A percentile compares a stretch with the other conserved stretches of the same genome.
Evolutionary conservation across 1,139 yeast species (phyloP).

Genomic region (Saccharomycopsis phalli): DNA sequence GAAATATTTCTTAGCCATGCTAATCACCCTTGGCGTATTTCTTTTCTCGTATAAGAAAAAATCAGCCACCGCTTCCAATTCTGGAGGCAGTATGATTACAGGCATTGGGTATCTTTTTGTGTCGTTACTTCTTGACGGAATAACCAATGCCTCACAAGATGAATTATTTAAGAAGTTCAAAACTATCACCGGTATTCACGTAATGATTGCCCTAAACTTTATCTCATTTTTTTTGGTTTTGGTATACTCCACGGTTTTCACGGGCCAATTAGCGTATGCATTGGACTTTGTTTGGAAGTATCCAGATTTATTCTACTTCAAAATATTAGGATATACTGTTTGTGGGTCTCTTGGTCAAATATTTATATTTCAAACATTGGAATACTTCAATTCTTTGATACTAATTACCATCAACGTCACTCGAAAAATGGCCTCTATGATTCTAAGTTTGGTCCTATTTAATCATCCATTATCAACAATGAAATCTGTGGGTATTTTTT

Average conservation of each 20-base stretch:
- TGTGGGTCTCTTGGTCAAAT: slow-evolving; percentile 92
- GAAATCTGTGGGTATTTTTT: slow-evolving; percentile 72
- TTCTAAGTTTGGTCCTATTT: slow-evolving; percentile 75
- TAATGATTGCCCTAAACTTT: slow-evolving; percentile 76
- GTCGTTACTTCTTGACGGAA: slow-evolving; percentile 78
- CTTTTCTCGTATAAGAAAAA: slow-evolving; percentile 50
- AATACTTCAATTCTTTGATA: slow-evolving; percentile 73
- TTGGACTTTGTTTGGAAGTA: slow-evolving; percentile 37
- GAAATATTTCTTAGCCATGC: slow-evolving; percentile 67
- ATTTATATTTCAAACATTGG: slow-evolving; percentile 78
- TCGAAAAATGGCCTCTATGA: slow-evolving; percentile 92
- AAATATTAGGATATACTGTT: slow-evolving; percentile 57
- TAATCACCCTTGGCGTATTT: slow-evolving; percentile 76
- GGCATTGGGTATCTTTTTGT: slow-evolving; percentile 54
- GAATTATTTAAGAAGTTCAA: slow-evolving; percentile 49
- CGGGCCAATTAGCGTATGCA: slow-evolving; percentile 45
- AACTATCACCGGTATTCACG: slow-evolving; percentile 62
- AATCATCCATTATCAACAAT: slow-evolving; percentile 55
- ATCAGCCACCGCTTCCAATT: slow-evolving; percentile 21
- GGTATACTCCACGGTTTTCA: slow-evolving; percentile 31
- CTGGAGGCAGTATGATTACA: slow-evolving; percentile 32
- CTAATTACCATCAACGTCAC: slow-evolving; percentile 92
- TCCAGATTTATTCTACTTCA: slow-evolving; percentile 41
- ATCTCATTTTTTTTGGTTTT: slow-evolving; percentile 35
- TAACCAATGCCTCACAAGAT: slow-evolving; percentile 91